Conservation (phyloP, 2,329 filamentous ascomycete species). For the Beauveria sp. region DNA sequence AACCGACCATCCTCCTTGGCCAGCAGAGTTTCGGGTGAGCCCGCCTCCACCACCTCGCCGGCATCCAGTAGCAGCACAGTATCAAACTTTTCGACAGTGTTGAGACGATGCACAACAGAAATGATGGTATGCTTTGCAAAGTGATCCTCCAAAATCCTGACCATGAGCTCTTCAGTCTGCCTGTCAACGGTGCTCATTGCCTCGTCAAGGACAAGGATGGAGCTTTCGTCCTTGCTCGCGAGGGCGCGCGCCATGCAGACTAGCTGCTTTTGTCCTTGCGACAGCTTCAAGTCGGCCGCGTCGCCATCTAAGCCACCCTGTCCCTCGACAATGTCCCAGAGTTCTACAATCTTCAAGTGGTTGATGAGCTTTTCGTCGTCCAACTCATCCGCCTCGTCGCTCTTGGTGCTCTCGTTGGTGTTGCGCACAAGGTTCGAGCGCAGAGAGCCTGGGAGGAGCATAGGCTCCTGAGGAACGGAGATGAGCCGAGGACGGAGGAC, state of each 20-base stretch:
- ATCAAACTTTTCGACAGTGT: constrained; percentile 44
- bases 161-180: constrained; percentile 26
- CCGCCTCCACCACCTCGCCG: constrained; percentile 5
- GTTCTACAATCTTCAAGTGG: constrained; percentile 35
- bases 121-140: constrained; percentile 43
- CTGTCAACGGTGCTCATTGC: constrained; percentile 29
- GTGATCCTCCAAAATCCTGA: constrained; percentile 23
- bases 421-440: constrained; percentile 33
- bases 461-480: constrained; percentile 42
- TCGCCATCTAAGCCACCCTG: constrained; percentile 30
- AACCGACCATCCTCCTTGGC: constrained; percentile 3
- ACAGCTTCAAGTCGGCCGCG: constrained; percentile 24
- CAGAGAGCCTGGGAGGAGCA: constrained; percentile 41
- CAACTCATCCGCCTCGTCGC: constrained; percentile 23
- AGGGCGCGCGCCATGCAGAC: constrained; percentile 31
- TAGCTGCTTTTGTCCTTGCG: constrained; percentile 38
- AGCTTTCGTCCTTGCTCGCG: constrained; percentile 22
- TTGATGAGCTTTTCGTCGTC: constrained; percentile 33
- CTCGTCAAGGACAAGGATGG: constrained; percentile 33
- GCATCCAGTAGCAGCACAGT: constrained; percentile 56
- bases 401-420: background rate
- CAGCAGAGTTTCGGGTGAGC: background rate
- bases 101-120: constrained; percentile 32
- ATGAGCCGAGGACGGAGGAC: constrained; percentile 26
- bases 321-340: constrained; percentile 32